Percentiles rank a stretch among this genome's conserved stretches.
phyloP scores from a whole-genome alignment of 306 rosid genomes.

The Oemleria cerasiformis region DNA sequence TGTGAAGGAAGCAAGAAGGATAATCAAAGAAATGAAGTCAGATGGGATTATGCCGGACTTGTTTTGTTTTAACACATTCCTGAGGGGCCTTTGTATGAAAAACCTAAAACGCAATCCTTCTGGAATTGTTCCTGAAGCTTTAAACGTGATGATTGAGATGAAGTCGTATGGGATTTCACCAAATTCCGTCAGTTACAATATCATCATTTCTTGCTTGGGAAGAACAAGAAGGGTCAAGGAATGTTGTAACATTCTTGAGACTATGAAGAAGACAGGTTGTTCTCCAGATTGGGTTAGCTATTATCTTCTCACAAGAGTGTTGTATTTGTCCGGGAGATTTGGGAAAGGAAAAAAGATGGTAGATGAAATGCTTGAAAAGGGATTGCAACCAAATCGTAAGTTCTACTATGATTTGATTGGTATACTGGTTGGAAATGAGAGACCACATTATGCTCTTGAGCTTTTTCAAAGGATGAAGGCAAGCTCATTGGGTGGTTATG shows the following conservation, averaged over 20 bases:
- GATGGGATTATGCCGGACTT: slow-evolving; percentile 58
- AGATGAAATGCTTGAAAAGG: slow-evolving; percentile 64
- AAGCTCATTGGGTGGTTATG: slow-evolving; percentile 63
- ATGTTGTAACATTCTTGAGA: slow-evolving; percentile 59
- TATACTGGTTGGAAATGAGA: slow-evolving; percentile 72
- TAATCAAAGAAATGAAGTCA: slow-evolving; percentile 73
- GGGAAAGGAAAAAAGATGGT: slow-evolving; percentile 72
- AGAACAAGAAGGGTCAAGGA: slow-evolving; percentile 78
- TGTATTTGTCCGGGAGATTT: slow-evolving; percentile 62
- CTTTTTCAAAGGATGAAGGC: slow-evolving; percentile 72
- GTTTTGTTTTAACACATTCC: slow-evolving; percentile 66
- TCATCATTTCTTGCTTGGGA: slow-evolving; percentile 68
- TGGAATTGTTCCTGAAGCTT: slow-evolving; percentile 78
- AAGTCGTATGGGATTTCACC: slow-evolving; percentile 51
- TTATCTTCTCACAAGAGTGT: slow-evolving; percentile 63
- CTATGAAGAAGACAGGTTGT: slow-evolving; percentile 53
- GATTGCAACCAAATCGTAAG: slow-evolving; percentile 55
- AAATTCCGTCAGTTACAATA: slow-evolving; percentile 61
- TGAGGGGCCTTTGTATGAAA: slow-evolving; percentile 68
- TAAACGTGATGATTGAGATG: slow-evolving; percentile 87
- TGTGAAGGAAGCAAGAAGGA: slow-evolving; percentile 77
- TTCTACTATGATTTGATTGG: slow-evolving; percentile 82
- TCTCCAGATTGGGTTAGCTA: slow-evolving; percentile 67
- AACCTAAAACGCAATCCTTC: slow-evolving; percentile 69
- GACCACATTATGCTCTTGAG: slow-evolving; percentile 67